Conservation (phyloP, 176 grass and related monocot species). For the Musa troglodytarum region DNA sequence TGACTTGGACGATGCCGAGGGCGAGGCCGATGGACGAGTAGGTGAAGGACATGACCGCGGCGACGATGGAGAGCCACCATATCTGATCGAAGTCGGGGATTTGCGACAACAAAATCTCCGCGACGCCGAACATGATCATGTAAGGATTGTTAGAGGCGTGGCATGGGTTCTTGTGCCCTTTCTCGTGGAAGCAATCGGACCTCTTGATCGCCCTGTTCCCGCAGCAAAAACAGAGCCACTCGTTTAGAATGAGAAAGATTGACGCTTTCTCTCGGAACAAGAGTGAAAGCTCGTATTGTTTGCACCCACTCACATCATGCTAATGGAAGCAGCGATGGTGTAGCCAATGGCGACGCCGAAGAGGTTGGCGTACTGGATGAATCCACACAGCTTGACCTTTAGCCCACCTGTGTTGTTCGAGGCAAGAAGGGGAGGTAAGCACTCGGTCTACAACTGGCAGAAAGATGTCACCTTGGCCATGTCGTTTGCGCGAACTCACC, state of each 20-base stretch:
- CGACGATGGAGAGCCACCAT: conserved; percentile 73
- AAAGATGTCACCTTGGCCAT: neutral
- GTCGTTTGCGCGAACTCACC: conserved; percentile 26
- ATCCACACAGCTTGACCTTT: conserved; percentile 46
- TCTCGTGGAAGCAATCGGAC: conserved; percentile 48
- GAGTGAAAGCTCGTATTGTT: neutral
- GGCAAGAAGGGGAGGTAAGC: neutral
- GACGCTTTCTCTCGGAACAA: neutral
- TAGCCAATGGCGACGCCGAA: conserved; percentile 79
- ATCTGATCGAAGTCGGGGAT: conserved; percentile 65
- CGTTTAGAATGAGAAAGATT: neutral
- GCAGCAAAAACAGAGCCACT: neutral
- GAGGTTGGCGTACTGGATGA: conserved; percentile 62
- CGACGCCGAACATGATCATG: conserved; percentile 50
- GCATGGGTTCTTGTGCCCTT: conserved; percentile 30
- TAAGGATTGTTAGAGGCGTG: conserved; percentile 43
- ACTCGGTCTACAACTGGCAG: neutral
- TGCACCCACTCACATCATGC: conserved; percentile 36
- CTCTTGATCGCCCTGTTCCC: conserved; percentile 33
- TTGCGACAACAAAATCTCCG: conserved; percentile 48
- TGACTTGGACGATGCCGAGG: conserved; percentile 45
- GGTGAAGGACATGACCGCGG: conserved; percentile 67
- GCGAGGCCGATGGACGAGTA: conserved; percentile 50
- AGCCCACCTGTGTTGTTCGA: conserved; percentile 14
- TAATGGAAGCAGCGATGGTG: conserved; percentile 81